Percentiles rank a stretch among this genome's conserved stretches.
Evolutionary conservation across 345 rosid genomes (phyloP).

Genomic region (Limnanthes douglasii): DNA sequence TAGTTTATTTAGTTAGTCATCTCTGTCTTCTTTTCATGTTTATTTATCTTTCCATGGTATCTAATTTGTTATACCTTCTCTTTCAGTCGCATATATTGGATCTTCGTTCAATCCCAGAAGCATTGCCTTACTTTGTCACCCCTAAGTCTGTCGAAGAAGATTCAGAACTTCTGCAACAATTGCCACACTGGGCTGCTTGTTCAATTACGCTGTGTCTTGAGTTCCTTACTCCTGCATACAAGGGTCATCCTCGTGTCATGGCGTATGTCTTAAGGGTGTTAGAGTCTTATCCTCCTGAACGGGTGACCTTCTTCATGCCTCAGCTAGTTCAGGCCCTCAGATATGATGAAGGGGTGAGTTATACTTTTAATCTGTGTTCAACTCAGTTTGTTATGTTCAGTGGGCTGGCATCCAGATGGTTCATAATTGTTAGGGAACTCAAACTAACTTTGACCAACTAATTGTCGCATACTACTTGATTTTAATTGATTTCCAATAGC

Average conservation of each 20-base stretch:
- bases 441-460: background rate
- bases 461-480: too few relatives aligned
- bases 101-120: conserved; percentile 79
- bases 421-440: conserved; percentile 1
- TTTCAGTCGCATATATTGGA: conserved; percentile 70
- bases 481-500: too few relatives aligned
- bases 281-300: conserved; percentile 96
- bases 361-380: too few relatives aligned
- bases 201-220: conserved; percentile 94
- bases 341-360: conserved; percentile 75
- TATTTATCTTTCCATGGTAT: too few relatives aligned
- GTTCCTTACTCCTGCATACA: conserved; percentile 85
- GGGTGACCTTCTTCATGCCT: conserved; percentile 97
- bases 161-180: conserved; percentile 86
- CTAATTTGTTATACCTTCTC: conserved; percentile 8
- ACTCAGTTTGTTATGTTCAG: too few relatives aligned
- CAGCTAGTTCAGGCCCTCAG: conserved; percentile 93
- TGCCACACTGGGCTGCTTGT: conserved; percentile 99
- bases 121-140: conserved; percentile 91
- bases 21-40: too few relatives aligned
- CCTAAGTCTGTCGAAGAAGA: conserved; percentile 93
- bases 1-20: too few relatives aligned
- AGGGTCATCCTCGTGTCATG: conserved; percentile 99
- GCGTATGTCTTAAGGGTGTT: conserved; percentile 95
- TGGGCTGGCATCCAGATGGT: background rate